Evolutionary conservation across 176 grass and related monocot species (phyloP).

Genomic region (Alopecurus myosuroides): DNA sequence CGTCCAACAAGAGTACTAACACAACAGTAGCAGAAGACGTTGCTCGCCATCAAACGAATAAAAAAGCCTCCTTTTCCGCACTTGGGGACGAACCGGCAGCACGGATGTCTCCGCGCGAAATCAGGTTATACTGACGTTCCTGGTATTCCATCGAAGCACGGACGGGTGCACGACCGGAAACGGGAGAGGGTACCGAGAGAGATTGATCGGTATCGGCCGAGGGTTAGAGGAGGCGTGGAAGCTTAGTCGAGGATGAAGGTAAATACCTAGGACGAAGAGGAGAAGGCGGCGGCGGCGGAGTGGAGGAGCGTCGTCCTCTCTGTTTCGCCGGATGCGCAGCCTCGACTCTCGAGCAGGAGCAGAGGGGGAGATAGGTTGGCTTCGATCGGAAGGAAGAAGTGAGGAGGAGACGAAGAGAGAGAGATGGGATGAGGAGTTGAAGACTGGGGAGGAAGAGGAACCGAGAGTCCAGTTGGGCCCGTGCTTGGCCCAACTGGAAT

Average conservation of each 20-base stretch:
- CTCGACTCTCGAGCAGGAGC: background rate
- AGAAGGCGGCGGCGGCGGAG: background rate
- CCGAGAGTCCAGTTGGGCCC: background rate
- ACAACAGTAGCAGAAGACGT: background rate
- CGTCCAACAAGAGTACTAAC: background rate
- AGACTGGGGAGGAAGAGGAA: background rate
- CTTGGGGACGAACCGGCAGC: background rate
- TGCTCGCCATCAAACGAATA: background rate
- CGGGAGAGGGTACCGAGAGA: background rate
- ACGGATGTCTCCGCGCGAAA: background rate
- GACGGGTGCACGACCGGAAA: background rate
- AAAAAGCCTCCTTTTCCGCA: background rate
- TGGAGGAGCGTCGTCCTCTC: background rate
- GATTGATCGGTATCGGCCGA: background rate
- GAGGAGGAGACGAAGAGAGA: background rate
- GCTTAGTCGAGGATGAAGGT: background rate
- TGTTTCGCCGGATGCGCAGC: background rate
- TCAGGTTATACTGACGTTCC: background rate
- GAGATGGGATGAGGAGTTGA: background rate
- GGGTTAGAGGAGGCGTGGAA: background rate
- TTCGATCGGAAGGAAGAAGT: slow-evolving; percentile 17
- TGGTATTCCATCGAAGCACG: background rate
- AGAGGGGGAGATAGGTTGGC: background rate
- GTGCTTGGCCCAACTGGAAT: background rate
- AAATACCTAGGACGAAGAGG: background rate